Conservation (phyloP, 2,329 filamentous ascomycete genomes). For the Stagonosporopsis chrysanthemi region DNA sequence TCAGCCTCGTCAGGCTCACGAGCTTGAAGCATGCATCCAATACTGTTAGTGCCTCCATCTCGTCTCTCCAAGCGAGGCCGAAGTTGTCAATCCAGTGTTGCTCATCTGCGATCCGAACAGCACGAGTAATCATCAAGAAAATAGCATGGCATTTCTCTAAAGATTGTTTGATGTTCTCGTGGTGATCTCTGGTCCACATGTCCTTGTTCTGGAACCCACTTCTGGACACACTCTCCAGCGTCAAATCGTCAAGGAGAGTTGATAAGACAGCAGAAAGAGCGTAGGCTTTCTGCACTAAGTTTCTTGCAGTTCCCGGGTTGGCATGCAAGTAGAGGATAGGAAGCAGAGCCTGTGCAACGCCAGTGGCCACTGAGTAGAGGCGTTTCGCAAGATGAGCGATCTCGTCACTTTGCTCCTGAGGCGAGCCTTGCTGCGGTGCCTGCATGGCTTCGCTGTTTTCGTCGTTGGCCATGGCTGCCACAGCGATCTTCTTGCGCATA, state of each 20-base stretch:
- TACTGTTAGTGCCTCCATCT: neutral
- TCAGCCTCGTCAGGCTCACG: neutral
- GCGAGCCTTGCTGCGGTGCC: neutral
- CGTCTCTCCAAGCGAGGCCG: neutral
- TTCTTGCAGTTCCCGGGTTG: neutral
- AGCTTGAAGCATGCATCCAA: constrained; percentile 1
- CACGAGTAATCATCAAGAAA: neutral
- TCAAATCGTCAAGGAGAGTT: neutral
- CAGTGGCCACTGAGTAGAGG: neutral
- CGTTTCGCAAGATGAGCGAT: neutral
- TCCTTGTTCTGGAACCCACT: neutral
- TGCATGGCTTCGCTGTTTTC: neutral
- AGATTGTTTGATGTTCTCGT: neutral
- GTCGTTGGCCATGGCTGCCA: neutral
- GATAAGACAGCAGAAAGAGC: constrained; percentile 1
- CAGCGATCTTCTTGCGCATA: constrained; percentile 5
- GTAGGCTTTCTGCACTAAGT: neutral
- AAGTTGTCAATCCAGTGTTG: neutral
- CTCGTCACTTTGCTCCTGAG: neutral
- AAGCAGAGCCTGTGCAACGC: constrained; percentile 2
- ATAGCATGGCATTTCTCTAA: neutral
- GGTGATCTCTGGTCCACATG: constrained; percentile 6
- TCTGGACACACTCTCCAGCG: neutral
- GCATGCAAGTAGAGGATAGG: neutral
- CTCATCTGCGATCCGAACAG: constrained; percentile 1